A percentile compares a stretch with the other conserved stretches of the same genome.
phyloP scores from a whole-genome alignment of 352 stramenopile species.

The Blastocystis sp. region DNA sequence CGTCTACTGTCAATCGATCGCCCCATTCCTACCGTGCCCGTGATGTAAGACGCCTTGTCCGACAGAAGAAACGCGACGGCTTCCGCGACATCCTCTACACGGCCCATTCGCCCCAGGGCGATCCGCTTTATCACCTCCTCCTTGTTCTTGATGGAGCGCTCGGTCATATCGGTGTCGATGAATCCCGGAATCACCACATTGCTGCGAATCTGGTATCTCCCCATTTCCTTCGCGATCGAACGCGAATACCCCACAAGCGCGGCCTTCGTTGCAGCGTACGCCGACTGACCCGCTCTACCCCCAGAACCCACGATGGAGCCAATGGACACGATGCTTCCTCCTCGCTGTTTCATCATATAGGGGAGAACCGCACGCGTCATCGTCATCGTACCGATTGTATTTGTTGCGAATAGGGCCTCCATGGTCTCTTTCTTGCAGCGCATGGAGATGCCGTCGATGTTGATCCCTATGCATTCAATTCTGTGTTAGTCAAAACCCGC shows the following conservation, averaged over 20 bases:
- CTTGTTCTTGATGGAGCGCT: constrained; percentile 71
- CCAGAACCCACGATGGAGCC: constrained; percentile 79
- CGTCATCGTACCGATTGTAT: constrained; percentile 40
- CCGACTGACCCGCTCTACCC: constrained; percentile 80
- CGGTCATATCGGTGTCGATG: constrained; percentile 82
- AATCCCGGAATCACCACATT: constrained; percentile 84
- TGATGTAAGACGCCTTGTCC: constrained; percentile 80
- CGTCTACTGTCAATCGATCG: background rate
- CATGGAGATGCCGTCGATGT: constrained; percentile 31
- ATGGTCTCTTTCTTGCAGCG: constrained; percentile 21
- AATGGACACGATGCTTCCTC: constrained; percentile 78
- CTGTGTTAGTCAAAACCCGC: background rate
- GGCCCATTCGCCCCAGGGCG: constrained; percentile 76
- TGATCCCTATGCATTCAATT: constrained; percentile 26
- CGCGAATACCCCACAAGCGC: constrained; percentile 79
- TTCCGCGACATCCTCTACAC: constrained; percentile 78
- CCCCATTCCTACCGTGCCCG: background rate
- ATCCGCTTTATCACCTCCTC: constrained; percentile 76
- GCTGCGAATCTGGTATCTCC: constrained; percentile 80
- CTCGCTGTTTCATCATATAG: constrained; percentile 66
- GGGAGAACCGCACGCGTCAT: constrained; percentile 50
- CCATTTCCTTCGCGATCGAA: constrained; percentile 82
- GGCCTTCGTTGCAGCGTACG: constrained; percentile 82
- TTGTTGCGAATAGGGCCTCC: constrained; percentile 38
- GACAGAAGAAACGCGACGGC: constrained; percentile 80